Evolutionary conservation across 192 early-diverging fungal species (phyloP), one percentile per base, ranked within the genome.

Genomic region (Kickxella alabastrina): DNA sequence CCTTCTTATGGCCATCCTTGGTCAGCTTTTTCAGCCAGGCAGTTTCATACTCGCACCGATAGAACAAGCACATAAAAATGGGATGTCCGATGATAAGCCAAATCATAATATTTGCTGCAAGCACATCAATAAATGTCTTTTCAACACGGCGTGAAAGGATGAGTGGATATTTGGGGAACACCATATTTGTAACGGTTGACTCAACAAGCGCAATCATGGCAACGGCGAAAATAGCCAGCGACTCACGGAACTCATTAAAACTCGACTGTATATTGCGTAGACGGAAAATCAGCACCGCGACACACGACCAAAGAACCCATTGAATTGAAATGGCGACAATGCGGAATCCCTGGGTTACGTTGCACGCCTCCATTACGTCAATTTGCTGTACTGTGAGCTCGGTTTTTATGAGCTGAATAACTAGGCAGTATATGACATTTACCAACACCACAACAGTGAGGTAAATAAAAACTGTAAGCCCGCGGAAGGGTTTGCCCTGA

Each of bases 241-340:
- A 74, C 49, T 74, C 63, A 58, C 34, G 47, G 49, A 66, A 74
- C 59, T 74, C 70, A 51, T 74, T 74, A 34, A 74, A 74, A 40
- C 70, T 74, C 32, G 70, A 62, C 47, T 74, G 70, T 22, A 72
- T 72, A 37, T 72, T 72, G 43, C 68, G 68, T 59, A 72, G 53
- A 15, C 68, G 51, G 57, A 46, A 66, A 6, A 74, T 65, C 8
- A 74, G 62, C 31, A 62, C 49, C 3, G 58, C 58, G 6, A 60
- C 59, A 7, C 59, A 57, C 0, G 37, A 15, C 70, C 70, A 74
- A 40, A 62, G 27, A 4, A 66, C 39, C 70, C 70, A 74, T 43
- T 74, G 70, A 4, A 62, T 10, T 6, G 38, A 19, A 4, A 74
- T 19, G 1, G 59, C 59, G 3, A 46, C 54, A 14, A 62, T 62